Evolutionary conservation across 441 rosid species (phyloP).

Genomic region (Geranium incanum): DNA sequence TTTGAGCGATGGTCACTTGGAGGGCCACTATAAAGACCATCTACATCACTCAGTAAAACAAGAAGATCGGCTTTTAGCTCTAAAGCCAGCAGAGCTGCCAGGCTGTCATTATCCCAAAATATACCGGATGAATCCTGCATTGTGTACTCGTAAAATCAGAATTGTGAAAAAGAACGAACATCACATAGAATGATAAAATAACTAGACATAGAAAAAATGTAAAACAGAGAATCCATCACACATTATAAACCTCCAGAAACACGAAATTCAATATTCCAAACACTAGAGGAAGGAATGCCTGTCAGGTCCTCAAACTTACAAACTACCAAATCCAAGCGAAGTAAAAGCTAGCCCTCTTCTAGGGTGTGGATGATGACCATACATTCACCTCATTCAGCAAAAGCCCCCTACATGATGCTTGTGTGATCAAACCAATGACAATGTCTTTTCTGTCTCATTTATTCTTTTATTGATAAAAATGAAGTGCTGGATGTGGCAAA

Average conservation of each 20-base stretch:
- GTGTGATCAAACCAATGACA: not conserved
- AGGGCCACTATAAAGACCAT: constrained; percentile 94
- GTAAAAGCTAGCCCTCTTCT: constrained; percentile 2
- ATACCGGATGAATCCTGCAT: constrained; percentile 97
- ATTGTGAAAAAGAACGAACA: constrained; percentile 8
- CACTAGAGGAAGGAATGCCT: not conserved
- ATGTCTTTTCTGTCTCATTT: not conserved
- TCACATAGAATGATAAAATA: constrained; percentile 6
- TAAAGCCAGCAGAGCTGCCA: constrained; percentile 83
- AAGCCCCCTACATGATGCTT: not conserved
- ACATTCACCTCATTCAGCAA: constrained; percentile 10
- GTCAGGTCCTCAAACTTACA: not conserved
- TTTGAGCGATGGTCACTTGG: constrained; percentile 88
- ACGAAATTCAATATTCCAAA: not conserved
- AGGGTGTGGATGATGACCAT: not conserved
- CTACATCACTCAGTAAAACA: constrained; percentile 89
- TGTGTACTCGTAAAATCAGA: constrained; percentile 14
- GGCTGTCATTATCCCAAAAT: constrained; percentile 99
- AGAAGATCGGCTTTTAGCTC: constrained; percentile 94
- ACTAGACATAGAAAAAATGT: not conserved
- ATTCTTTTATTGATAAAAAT: not conserved
- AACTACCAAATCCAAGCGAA: not conserved
- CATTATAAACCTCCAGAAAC: not conserved
- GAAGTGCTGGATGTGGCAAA: not conserved
- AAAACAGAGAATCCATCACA: not conserved